Percentiles rank a stretch among this genome's conserved stretches.
These are phyloP conservation scores for Syzygium malaccense DNA, from an alignment of 441 rosid species.

Conservation along the genomic window DNA sequence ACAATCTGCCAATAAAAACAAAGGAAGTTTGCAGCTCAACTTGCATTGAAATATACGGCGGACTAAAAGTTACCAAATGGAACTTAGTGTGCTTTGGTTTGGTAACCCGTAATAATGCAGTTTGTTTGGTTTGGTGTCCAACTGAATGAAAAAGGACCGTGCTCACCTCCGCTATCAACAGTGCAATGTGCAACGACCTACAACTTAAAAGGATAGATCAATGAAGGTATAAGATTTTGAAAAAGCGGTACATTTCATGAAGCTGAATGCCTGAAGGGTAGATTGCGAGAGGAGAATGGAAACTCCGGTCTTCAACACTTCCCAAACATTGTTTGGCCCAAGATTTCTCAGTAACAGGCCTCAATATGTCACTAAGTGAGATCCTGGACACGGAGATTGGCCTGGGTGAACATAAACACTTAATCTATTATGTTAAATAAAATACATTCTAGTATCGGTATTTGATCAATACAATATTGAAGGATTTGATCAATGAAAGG, in stretches of 20 bases:
- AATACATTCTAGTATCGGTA: not conserved
- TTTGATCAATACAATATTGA: not conserved
- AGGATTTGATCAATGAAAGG: not conserved
- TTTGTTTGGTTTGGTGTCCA: not conserved
- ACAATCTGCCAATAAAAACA: not conserved
- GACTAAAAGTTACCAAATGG: not conserved
- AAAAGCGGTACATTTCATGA: not conserved
- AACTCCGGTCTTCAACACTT: constrained; percentile 64
- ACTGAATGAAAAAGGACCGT: not conserved
- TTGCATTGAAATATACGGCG: not conserved
- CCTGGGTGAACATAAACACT: constrained; percentile 32
- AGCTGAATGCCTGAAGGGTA: constrained; percentile 63
- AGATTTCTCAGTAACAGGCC: constrained; percentile 67
- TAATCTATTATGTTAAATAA: not conserved
- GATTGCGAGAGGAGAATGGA: constrained; percentile 82
- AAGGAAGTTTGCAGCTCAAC: not conserved
- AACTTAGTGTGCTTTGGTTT: not conserved
- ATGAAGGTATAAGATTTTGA: not conserved
- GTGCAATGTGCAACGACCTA: not conserved
- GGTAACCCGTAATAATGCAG: not conserved
- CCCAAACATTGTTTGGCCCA: constrained; percentile 70
- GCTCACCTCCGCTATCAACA: not conserved
- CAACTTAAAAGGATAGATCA: not conserved
- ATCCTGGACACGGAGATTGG: constrained; percentile 85
- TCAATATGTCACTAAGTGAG: constrained; percentile 90